Evolutionary conservation across 768 basidiomycete genomes (phyloP).

Genomic region (Calocybe cyanea): DNA sequence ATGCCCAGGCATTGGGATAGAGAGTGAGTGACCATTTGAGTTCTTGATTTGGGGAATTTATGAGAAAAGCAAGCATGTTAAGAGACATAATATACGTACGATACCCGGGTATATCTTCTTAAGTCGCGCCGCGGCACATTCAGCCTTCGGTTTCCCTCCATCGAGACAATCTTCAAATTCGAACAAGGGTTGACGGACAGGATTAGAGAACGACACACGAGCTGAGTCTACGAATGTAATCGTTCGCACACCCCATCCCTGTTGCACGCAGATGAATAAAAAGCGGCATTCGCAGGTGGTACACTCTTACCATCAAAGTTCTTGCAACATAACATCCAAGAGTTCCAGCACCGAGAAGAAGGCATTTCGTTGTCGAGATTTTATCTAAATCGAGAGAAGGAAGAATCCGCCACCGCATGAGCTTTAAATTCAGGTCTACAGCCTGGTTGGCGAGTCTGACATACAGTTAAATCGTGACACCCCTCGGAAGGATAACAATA

Average conservation of each 20-base stretch:
- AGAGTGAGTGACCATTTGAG: constrained; percentile 70
- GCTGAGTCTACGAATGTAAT: constrained; percentile 93
- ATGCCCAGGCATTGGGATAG: constrained; percentile 98
- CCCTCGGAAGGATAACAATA: constrained; percentile 20
- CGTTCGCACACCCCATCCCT: constrained; percentile 96
- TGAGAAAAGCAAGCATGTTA: neutral
- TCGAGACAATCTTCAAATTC: constrained; percentile 91
- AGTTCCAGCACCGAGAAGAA: constrained; percentile 93
- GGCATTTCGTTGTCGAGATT: constrained; percentile 72
- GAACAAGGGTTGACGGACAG: constrained; percentile 94
- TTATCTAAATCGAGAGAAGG: constrained; percentile 87
- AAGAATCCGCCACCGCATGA: constrained; percentile 97
- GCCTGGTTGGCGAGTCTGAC: constrained; percentile 88
- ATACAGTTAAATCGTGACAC: neutral
- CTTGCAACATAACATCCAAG: constrained; percentile 95
- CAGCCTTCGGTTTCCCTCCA: constrained; percentile 93
- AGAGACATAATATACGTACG: constrained; percentile 42
- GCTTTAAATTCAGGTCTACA: constrained; percentile 94
- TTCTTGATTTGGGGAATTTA: too few relatives aligned
- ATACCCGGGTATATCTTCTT: constrained; percentile 92
- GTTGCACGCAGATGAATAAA: neutral
- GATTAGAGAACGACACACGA: constrained; percentile 93
- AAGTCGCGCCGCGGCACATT: constrained; percentile 79
- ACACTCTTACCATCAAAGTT: constrained; percentile 70
- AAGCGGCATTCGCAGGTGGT: constrained; percentile 5